phyloP scores from a whole-genome alignment of 768 basidiomycete genomes.

The Suillus discolor region DNA sequence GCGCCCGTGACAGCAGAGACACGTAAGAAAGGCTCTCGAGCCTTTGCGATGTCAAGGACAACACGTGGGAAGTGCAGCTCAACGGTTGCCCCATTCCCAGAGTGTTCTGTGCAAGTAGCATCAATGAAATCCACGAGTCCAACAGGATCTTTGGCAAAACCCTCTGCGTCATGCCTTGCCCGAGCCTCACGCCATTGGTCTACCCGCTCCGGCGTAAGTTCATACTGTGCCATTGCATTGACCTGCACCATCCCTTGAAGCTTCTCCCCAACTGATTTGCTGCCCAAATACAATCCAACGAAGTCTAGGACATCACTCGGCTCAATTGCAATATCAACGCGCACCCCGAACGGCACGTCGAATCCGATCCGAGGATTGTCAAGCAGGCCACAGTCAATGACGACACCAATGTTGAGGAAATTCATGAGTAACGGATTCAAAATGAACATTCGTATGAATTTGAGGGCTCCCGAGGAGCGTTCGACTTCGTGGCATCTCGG shows the following conservation, averaged over 20 bases:
- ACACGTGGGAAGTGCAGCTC: neutral
- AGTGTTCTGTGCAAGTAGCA: neutral
- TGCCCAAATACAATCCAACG: neutral
- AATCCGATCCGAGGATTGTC: neutral
- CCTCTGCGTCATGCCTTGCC: neutral
- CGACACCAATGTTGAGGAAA: neutral
- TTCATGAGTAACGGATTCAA: neutral
- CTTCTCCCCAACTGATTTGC: neutral
- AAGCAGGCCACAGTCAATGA: neutral
- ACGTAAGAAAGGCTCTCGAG: neutral
- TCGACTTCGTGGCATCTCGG: neutral
- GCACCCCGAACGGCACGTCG: neutral
- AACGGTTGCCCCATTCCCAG: neutral
- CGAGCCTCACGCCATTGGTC: neutral
- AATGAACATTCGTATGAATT: neutral
- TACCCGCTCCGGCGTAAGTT: neutral
- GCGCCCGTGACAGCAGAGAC: neutral
- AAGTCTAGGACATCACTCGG: neutral
- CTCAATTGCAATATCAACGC: neutral
- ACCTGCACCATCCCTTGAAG: constrained; percentile 1
- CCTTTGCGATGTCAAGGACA: neutral
- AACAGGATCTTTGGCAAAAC: neutral
- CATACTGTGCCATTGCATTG: neutral
- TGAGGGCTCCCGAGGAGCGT: neutral
- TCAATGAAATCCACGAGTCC: neutral